Evolutionary conservation across 768 basidiomycete species (phyloP).

Genomic region (Kwoniella sp.): DNA sequence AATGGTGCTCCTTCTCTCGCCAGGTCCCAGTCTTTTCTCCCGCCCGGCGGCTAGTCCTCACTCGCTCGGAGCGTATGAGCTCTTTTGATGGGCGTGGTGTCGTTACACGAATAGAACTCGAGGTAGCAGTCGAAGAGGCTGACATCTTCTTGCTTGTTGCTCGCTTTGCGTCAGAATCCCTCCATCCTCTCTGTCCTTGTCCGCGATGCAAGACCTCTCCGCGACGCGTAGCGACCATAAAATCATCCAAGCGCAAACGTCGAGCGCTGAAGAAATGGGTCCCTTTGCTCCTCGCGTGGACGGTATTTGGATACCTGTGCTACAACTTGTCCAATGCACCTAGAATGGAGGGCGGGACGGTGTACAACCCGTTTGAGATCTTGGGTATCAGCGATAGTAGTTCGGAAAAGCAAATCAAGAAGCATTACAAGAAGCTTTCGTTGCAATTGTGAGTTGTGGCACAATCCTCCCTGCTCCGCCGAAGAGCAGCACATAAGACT

Average conservation of each 20-base stretch:
- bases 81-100: no score
- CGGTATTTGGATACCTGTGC: conserved; percentile 67
- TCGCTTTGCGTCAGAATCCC: conserved; percentile 60
- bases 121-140: no score
- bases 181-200: conserved; percentile 59
- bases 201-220: conserved; percentile 59
- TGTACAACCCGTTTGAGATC: conserved; percentile 95
- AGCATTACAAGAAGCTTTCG: conserved; percentile 89
- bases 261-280: conserved; percentile 60
- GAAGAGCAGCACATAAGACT: no score
- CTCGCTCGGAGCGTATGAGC: background rate
- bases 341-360: conserved; percentile 63
- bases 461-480: conserved; percentile 5
- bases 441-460: conserved; percentile 69
- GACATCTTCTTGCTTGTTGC: background rate
- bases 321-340: conserved; percentile 65
- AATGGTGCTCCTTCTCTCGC: background rate
- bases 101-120: no score
- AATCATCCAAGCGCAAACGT: conserved; percentile 45
- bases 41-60: no score
- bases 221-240: conserved; percentile 63
- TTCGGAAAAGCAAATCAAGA: conserved; percentile 89
- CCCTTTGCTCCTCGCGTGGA: conserved; percentile 73
- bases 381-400: conserved; percentile 67
- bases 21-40: no score